Base-by-base conservation (phyloP, 148 eudicot genomes). In the Rhododendron williamsianum region DNA sequence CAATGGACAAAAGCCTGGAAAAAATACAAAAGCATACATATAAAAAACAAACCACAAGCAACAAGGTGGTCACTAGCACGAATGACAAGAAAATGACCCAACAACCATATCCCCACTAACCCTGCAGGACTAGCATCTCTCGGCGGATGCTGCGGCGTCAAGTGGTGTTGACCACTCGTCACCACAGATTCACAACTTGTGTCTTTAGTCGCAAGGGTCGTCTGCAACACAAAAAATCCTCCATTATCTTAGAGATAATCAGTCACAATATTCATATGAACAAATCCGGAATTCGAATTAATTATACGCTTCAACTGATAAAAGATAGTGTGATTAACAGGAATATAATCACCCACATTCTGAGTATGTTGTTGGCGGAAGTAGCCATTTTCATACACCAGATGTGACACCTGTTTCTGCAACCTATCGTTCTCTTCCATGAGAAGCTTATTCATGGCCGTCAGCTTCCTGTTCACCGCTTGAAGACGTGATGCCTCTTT, bases 101-200 rank as follows among this genome's bases (percentile, higher is more conserved):
- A 89, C 90, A 90, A 71, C 92, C 90, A 88, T 85, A 90, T 80
- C 80, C 83, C 89, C 88, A 93, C 94, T 93, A 80, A 96, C 99
- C 99, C 99, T 92, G 99, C 99, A 94, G 99, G 99, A 95, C 98
- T 95, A 87, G 99, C 98, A 93, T 96, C 99, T 86, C 98, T 93
- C 71, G 96, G 98, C 46, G 99, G 99, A 91, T 89, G 96, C 92
- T 91, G 98, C 87, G 96, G 91, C 74, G 96, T 93, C 92, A 91
- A 88, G 86, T 92, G 96, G 93, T 92, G 96, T 93, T 95, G 99
- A 95, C 98, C 99, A 89, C 98, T 95, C 69, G 96, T 95, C 91
- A 96, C 99, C 93, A 93, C 99, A 46, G 99, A 96, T 86, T 96
- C 99, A 90, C 99, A 95, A 56, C 99, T 96, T 1, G 98, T 92